Evolutionary conservation across 1,139 yeast species (phyloP).

Genomic region (Komagataea norvegica): DNA sequence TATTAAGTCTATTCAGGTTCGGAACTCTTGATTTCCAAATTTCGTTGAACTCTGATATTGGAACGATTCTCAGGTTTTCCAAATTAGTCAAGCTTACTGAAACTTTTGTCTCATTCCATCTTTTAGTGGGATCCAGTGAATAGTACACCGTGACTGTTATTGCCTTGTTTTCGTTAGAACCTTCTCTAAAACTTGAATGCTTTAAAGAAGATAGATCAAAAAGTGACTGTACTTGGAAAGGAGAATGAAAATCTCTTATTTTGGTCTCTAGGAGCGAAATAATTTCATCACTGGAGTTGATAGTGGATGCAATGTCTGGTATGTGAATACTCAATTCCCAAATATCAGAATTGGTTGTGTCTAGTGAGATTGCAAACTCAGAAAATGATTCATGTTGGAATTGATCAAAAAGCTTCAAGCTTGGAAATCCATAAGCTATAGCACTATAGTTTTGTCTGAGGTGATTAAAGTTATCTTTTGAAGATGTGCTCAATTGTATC

Average conservation of each 20-base stretch:
- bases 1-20: conserved; percentile 13
- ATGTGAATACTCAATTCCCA: conserved; percentile 38
- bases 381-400: conserved; percentile 6
- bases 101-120: conserved; percentile 16
- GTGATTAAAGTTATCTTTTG: conserved; percentile 17
- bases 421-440: conserved; percentile 18
- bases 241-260: conserved; percentile 11
- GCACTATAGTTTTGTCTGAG: conserved; percentile 12
- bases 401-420: conserved; percentile 2
- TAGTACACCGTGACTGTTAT: conserved; percentile 18
- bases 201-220: conserved; percentile 7
- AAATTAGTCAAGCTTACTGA: conserved; percentile 14
- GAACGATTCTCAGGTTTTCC: conserved; percentile 16
- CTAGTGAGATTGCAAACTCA: conserved; percentile 34
- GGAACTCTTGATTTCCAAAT: conserved; percentile 22
- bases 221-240: conserved; percentile 2
- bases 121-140: conserved; percentile 10
- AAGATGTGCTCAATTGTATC: too few relatives aligned
- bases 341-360: conserved; percentile 30
- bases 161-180: conserved; percentile 8
- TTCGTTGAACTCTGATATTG: conserved; percentile 20
- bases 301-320: conserved; percentile 35
- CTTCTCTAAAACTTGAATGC: conserved; percentile 10
- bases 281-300: conserved; percentile 21
- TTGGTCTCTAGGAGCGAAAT: conserved; percentile 3